Evolutionary conservation across 108 stramenopile genomes (phyloP).

Genomic region (Nitzschia inconspicua): DNA sequence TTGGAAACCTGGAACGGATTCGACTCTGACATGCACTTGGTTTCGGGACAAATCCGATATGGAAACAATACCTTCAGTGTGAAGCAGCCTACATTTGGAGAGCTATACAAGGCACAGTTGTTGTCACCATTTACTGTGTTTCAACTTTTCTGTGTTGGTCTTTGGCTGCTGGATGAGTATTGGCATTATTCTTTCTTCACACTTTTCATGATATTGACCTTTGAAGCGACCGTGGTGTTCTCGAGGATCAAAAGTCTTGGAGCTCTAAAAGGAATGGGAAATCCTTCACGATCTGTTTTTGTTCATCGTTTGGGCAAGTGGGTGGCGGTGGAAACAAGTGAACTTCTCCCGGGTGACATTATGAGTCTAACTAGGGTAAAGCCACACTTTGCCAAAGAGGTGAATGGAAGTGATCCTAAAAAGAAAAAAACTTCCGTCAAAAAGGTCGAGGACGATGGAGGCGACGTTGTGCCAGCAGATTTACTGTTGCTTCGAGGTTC

Average conservation of each 20-base stretch:
- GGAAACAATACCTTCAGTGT: conserved; percentile 89
- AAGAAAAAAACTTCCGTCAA: background rate
- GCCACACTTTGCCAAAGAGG: conserved; percentile 44
- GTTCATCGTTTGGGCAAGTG: conserved; percentile 77
- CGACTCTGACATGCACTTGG: conserved; percentile 46
- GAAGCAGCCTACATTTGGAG: conserved; percentile 83
- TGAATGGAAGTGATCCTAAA: background rate
- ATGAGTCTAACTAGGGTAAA: conserved; percentile 74
- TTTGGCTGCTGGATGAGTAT: conserved; percentile 97
- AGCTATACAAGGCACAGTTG: conserved; percentile 93
- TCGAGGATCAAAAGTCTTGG: conserved; percentile 66
- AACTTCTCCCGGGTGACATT: conserved; percentile 94
- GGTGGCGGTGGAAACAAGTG: conserved; percentile 57
- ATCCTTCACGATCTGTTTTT: conserved; percentile 57
- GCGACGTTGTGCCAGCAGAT: conserved; percentile 94
- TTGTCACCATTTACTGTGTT: conserved; percentile 92
- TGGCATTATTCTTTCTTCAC: conserved; percentile 89
- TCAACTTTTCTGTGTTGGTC: conserved; percentile 86
- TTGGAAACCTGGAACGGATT: conserved; percentile 79
- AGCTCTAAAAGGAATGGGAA: conserved; percentile 80
- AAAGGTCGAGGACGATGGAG: conserved; percentile 65
- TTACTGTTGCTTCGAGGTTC: conserved; percentile 82
- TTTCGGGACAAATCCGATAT: conserved; percentile 77
- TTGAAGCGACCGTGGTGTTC: conserved; percentile 93
- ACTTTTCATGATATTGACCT: conserved; percentile 90